Conservation (phyloP, 345 rosid species). For the Bruguiera sexangula region DNA sequence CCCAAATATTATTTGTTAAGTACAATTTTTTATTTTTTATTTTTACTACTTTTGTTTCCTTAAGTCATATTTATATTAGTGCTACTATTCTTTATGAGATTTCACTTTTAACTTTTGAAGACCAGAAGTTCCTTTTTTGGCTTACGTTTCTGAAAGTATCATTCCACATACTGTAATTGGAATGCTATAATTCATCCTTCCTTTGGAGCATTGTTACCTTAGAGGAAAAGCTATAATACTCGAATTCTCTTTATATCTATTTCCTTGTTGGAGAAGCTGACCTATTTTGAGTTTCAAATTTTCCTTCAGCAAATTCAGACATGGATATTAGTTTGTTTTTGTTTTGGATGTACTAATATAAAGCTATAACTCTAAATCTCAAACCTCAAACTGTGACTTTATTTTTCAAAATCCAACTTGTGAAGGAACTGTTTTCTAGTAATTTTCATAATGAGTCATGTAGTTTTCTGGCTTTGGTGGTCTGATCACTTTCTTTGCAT, state of each 20-base stretch:
- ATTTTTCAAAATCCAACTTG: not conserved
- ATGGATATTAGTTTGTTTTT: not conserved
- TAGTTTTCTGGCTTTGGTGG: conserved; percentile 6
- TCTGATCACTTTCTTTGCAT: conserved; percentile 23
- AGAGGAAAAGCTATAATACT: not conserved
- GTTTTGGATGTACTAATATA: not conserved
- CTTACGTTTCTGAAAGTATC: no score
- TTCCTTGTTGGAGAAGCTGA: not conserved
- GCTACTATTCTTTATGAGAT: not conserved
- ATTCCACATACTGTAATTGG: no score
- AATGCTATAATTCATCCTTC: not conserved
- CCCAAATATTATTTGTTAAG: not conserved
- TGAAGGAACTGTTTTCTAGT: not conserved
- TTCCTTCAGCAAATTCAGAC: no score
- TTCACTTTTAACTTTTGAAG: not conserved
- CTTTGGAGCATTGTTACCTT: not conserved
- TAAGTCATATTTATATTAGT: not conserved
- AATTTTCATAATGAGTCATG: conserved; percentile 8
- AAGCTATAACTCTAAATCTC: not conserved
- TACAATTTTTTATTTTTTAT: not conserved
- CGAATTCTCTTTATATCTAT: not conserved
- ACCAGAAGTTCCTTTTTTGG: not conserved
- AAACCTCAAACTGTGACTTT: not conserved
- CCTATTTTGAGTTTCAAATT: no score
- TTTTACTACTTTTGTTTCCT: not conserved